A percentile compares a stretch with the other conserved stretches of the same genome.
Conservation (phyloP, 352 stramenopile species). For the Globisporangium nunn region DNA sequence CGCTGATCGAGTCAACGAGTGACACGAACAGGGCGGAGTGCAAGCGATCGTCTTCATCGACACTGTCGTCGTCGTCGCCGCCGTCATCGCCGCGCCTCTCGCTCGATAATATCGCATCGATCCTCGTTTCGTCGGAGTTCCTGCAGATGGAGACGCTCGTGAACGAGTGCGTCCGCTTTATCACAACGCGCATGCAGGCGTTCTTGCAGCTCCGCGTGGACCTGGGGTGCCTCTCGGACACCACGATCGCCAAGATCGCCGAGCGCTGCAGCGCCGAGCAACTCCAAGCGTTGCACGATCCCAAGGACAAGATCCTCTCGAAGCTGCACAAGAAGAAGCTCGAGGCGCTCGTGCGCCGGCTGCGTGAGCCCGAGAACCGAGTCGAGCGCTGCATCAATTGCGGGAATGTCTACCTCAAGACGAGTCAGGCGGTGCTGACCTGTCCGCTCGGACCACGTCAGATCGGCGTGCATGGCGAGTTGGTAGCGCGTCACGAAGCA, state of each 20-base stretch:
- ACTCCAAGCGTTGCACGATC: conserved; percentile 68
- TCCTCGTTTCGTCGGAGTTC: conserved; percentile 90
- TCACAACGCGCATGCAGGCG: conserved; percentile 59
- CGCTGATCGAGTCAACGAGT: not conserved
- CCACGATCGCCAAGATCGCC: conserved; percentile 65
- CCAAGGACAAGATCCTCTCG: conserved; percentile 83
- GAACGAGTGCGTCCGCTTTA: conserved; percentile 76
- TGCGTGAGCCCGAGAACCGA: conserved; percentile 15
- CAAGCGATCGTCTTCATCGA: not conserved
- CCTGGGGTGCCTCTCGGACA: conserved; percentile 77
- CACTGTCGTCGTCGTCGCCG: not conserved
- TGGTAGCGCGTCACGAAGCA: conserved; percentile 35
- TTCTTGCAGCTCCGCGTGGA: conserved; percentile 85
- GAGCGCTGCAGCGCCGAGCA: conserved; percentile 39
- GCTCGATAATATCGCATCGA: conserved; percentile 76
- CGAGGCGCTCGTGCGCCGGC: conserved; percentile 34
- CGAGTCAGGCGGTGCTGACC: conserved; percentile 14
- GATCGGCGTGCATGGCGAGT: conserved; percentile 40
- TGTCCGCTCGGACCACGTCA: conserved; percentile 32
- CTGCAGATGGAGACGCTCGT: conserved; percentile 88
- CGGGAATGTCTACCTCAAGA: conserved; percentile 31
- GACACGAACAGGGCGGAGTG: not conserved
- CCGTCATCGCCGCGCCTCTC: conserved; percentile 20
- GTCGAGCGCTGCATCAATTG: conserved; percentile 43
- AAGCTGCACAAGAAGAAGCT: conserved; percentile 84